A percentile compares a stretch with the other conserved stretches of the same genome.
Evolutionary conservation across 371 early-diverging fungal species (phyloP).

Genomic region (Mortierella sp.): DNA sequence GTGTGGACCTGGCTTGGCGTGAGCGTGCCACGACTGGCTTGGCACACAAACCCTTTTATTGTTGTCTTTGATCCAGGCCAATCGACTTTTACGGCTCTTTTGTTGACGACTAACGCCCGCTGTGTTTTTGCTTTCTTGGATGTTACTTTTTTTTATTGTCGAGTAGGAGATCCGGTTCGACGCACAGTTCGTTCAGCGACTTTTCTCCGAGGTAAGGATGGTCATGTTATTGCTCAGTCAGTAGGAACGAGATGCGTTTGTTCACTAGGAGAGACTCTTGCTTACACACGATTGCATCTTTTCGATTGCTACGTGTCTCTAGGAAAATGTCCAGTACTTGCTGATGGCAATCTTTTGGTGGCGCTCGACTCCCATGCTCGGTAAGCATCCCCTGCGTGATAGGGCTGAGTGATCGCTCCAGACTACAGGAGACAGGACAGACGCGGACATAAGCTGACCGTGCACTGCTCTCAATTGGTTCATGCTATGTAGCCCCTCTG

Average conservation of each 20-base stretch:
- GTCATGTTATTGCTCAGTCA: background rate
- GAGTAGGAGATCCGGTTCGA: conserved; percentile 46
- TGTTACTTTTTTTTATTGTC: background rate
- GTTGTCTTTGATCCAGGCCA: background rate
- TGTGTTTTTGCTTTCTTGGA: background rate
- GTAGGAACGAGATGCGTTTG: background rate
- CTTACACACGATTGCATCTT: background rate
- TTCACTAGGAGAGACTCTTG: background rate
- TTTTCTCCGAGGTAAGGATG: conserved; percentile 60
- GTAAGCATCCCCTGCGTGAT: conserved; percentile 57
- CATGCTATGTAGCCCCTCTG: conserved; percentile 73
- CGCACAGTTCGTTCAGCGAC: conserved; percentile 65
- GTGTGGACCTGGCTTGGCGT: conserved; percentile 2
- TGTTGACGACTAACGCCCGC: background rate
- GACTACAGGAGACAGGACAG: background rate
- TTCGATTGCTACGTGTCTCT: conserved; percentile 37
- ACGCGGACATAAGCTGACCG: background rate
- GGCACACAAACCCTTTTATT: background rate
- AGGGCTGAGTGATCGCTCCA: too few relatives aligned
- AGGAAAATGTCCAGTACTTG: conserved; percentile 92
- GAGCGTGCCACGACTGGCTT: background rate
- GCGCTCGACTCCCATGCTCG: conserved; percentile 76
- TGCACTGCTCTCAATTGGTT: background rate
- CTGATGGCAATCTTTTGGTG: conserved; percentile 87
- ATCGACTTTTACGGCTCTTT: background rate